These are phyloP conservation scores for Arthrobotrys sphaeroides DNA, from an alignment of 2,329 filamentous ascomycete species.

Conservation along the genomic window DNA sequence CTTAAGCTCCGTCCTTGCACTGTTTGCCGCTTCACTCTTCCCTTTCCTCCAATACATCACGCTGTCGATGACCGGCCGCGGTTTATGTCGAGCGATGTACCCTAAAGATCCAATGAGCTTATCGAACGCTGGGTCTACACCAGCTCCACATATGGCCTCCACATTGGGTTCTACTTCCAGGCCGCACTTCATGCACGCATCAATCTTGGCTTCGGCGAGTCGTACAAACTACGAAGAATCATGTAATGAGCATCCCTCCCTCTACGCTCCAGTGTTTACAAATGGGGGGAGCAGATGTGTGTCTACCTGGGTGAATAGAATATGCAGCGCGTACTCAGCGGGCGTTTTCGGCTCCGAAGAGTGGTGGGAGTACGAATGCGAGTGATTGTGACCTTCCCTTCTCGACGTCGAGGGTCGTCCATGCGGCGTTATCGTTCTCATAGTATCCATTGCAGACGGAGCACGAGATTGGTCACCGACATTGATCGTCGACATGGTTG, in stretches of 20 bases:
- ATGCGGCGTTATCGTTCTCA: constrained; percentile 52
- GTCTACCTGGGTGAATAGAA: constrained; percentile 87
- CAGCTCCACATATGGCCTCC: constrained; percentile 88
- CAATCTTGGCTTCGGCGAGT: constrained; percentile 95
- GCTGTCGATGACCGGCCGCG: constrained; percentile 92
- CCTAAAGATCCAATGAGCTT: constrained; percentile 89
- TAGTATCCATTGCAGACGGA: constrained; percentile 46
- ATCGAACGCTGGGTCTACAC: constrained; percentile 87
- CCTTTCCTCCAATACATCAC: constrained; percentile 98
- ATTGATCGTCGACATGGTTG: constrained; percentile 53
- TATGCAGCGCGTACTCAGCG: constrained; percentile 96
- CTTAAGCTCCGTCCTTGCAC: constrained; percentile 65
- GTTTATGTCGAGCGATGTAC: constrained; percentile 92
- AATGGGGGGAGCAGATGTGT: not conserved
- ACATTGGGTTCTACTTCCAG: constrained; percentile 84
- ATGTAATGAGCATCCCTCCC: constrained; percentile 23
- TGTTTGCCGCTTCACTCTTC: constrained; percentile 87
- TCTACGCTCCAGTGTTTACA: not conserved
- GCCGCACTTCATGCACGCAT: constrained; percentile 77
- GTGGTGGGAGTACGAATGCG: constrained; percentile 74
- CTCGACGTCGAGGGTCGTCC: constrained; percentile 29
- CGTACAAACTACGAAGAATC: constrained; percentile 76
- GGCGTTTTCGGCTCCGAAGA: constrained; percentile 79
- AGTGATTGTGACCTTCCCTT: constrained; percentile 65
- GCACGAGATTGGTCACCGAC: constrained; percentile 34